Evolutionary conservation across 805 yeast species (phyloP).

Genomic region (Spathaspora sp.): DNA sequence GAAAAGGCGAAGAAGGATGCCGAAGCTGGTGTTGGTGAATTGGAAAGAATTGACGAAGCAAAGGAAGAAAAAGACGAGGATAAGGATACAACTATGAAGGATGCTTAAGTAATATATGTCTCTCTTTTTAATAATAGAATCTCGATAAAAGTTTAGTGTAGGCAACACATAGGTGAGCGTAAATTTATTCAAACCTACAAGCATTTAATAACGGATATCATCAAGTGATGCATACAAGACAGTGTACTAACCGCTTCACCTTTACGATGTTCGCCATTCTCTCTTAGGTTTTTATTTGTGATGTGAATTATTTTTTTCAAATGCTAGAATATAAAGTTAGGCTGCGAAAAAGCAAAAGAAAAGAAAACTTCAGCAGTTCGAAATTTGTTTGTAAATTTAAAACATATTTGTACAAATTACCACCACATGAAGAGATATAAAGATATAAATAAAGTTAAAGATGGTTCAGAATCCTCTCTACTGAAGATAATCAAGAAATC

Average conservation of each 20-base stretch:
- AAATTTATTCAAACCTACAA: no score
- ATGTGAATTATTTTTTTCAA: no score
- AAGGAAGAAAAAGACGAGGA: slow-evolving; percentile 13
- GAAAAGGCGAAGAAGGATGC: slow-evolving; percentile 24
- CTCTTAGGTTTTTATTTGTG: no score
- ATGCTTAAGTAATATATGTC: background rate
- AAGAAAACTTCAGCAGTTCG: background rate
- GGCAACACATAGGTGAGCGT: background rate
- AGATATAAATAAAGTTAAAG: background rate
- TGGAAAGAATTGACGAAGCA: slow-evolving; percentile 30
- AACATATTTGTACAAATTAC: background rate
- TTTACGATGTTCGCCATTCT: no score
- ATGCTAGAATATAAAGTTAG: background rate
- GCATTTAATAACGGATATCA: no score
- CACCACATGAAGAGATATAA: background rate
- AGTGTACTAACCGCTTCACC: no score
- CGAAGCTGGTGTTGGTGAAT: slow-evolving; percentile 9
- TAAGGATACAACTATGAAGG: slow-evolving; percentile 14
- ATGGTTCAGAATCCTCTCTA: background rate
- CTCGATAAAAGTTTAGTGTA: no score
- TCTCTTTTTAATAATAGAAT: no score
- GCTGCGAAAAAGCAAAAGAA: background rate
- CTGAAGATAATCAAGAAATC: background rate
- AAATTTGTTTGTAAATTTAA: background rate
- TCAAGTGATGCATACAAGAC: no score